phyloP scores from a whole-genome alignment of 805 yeast species.

The Candida insectorum region DNA sequence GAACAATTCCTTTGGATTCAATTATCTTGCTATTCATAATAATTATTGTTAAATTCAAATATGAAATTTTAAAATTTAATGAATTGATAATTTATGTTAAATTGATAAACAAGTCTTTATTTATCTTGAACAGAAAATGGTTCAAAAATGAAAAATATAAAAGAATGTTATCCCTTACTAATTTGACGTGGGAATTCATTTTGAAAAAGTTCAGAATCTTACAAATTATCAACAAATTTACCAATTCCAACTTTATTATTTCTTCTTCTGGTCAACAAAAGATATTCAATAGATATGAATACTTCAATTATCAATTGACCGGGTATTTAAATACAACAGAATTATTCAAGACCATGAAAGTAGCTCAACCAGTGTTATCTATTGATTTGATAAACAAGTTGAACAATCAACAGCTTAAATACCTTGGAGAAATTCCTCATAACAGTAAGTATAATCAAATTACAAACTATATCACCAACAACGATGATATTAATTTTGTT shows the following conservation, averaged over 20 bases:
- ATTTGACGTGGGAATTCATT: constrained; percentile 41
- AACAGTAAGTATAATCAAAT: neutral
- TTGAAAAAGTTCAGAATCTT: constrained; percentile 33
- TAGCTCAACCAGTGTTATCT: constrained; percentile 34
- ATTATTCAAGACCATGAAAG: constrained; percentile 40
- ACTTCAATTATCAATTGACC: constrained; percentile 39
- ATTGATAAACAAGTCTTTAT: constrained; percentile 39
- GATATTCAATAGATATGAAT: constrained; percentile 22
- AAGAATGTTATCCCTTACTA: constrained; percentile 42
- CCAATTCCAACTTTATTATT: constrained; percentile 17
- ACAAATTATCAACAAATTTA: constrained; percentile 23
- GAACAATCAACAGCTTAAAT: constrained; percentile 6
- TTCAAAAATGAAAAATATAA: constrained; percentile 45
- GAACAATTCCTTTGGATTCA: constrained; percentile 61
- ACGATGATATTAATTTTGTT: no score
- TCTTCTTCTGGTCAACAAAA: constrained; percentile 12
- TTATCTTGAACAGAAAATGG: constrained; percentile 42
- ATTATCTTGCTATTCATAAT: constrained; percentile 51
- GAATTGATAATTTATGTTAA: constrained; percentile 38
- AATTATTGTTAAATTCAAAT: constrained; percentile 50
- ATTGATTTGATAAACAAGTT: constrained; percentile 10
- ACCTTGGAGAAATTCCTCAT: neutral
- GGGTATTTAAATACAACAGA: constrained; percentile 39
- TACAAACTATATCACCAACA: no score
- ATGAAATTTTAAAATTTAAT: constrained; percentile 33